phyloP scores from a whole-genome alignment of 441 rosid species.

The Mallotus japonicus region DNA sequence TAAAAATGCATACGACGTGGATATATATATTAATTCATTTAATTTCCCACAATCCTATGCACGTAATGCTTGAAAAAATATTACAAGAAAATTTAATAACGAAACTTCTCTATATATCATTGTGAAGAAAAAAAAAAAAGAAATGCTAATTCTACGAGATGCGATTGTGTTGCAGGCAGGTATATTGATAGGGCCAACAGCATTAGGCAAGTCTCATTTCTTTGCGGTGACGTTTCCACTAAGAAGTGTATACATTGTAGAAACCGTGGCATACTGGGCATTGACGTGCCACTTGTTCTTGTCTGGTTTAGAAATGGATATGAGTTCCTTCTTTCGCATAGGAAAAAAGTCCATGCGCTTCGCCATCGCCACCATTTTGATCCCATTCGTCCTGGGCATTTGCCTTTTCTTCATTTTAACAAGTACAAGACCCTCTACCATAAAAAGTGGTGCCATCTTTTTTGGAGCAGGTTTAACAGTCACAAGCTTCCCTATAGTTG shows the following conservation, averaged over 20 bases:
- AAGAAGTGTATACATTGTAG: slow-evolving; percentile 14
- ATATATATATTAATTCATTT: too few relatives aligned
- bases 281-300: slow-evolving; percentile 42
- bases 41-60: too few relatives aligned
- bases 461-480: slow-evolving; percentile 32
- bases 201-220: slow-evolving; percentile 13
- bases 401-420: slow-evolving; percentile 30
- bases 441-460: slow-evolving; percentile 19
- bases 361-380: slow-evolving; percentile 23
- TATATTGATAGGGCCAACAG: slow-evolving; percentile 38
- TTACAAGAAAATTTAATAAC: too few relatives aligned
- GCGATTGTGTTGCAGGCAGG: slow-evolving; percentile 39
- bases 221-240: slow-evolving; percentile 26
- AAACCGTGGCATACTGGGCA: slow-evolving; percentile 40
- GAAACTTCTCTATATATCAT: background rate
- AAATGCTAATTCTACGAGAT: background rate
- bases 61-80: too few relatives aligned
- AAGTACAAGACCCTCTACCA: background rate
- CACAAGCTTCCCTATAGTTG: slow-evolving; percentile 39
- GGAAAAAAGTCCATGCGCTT: slow-evolving; percentile 21
- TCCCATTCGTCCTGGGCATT: slow-evolving; percentile 36
- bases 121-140: background rate
- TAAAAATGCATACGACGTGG: too few relatives aligned
- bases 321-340: slow-evolving; percentile 23
- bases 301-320: slow-evolving; percentile 41